Base-by-base conservation (phyloP, 2,329 filamentous ascomycete genomes). In the Fusarium sororula region DNA sequence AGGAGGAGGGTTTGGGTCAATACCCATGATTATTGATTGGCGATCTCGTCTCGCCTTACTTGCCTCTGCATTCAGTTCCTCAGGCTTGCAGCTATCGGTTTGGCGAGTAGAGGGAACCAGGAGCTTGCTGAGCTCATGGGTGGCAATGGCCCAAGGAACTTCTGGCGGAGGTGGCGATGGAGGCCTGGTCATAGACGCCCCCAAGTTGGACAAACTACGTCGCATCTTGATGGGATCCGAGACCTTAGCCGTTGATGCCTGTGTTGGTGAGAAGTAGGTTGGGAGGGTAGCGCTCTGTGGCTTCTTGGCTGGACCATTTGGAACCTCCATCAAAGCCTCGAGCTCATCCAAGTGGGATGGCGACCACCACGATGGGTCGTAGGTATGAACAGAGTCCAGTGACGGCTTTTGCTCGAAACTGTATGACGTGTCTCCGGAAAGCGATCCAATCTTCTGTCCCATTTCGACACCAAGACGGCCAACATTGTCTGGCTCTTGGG, bases 201-300 rank as follows among this genome's bases (percentile, higher is more conserved):
- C 78, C 51, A 90, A 82, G 15, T 87, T 87, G 7, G 92, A 92
- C 35, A 91, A 82, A 72, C 87, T 93, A 35, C 91, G 88, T 47
- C 90, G 88, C 72, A 93, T 85, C 70, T 90, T 92, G 14, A 90
- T 85, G 4, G 92, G 89, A 51, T 93, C 89, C 2, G 93, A 87
- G 17, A 94, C 91, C 82, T 94, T 97, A 30, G 94, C 94, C 4
- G 91, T 90, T 47, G 94, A 98, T 0, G 96, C 93, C 70, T 96
- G 93, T 0, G 96, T 98, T 1, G 95, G 94, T 4, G 95, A 94
- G 6, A 91, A 94, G 82, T 95, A 98, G 4, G 93, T 95, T 4
- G 93, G 91, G 14, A 87, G 81, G 28, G 88, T 88, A 20, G 87
- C 85, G 68, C 84, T 84, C 35, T 90, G 89, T 20, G 86, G 82